These are phyloP conservation scores for Arabidopsis thaliana DNA, from an alignment of 345 rosid genomes.

Conservation along the genomic window DNA sequence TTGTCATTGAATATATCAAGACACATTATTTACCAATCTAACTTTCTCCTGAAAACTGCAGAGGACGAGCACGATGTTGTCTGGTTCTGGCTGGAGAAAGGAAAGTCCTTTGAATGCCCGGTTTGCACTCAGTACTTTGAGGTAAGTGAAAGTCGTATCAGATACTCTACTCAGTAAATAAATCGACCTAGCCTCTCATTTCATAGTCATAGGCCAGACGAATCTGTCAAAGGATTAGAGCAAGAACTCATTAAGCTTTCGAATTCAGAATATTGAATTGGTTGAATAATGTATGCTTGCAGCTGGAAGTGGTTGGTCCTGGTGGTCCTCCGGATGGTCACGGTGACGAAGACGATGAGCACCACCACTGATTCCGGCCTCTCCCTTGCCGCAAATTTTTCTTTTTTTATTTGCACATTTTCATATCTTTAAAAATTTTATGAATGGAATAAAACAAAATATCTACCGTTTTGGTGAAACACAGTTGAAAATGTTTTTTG, in stretches of 20 bases:
- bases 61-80: constrained; percentile 98
- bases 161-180: background rate
- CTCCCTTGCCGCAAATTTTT: constrained; percentile 35
- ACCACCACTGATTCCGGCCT: constrained; percentile 55
- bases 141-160: constrained; percentile 49
- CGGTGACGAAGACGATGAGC: constrained; percentile 55
- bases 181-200: background rate
- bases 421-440: constrained; percentile 1
- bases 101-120: constrained; percentile 80
- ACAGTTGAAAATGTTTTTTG: constrained; percentile 31
- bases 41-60: constrained; percentile 36
- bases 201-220: background rate
- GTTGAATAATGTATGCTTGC: constrained; percentile 19
- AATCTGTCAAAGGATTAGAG: constrained; percentile 10
- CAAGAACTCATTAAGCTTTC: background rate
- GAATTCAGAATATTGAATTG: background rate
- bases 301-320: constrained; percentile 92
- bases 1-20: constrained; percentile 10
- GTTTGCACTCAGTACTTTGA: constrained; percentile 86
- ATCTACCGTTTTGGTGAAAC: constrained; percentile 22
- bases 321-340: constrained; percentile 90
- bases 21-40: background rate
- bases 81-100: constrained; percentile 98
- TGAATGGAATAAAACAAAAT: constrained; percentile 8
- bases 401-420: constrained; percentile 1